A percentile compares a stretch with the other conserved stretches of the same genome.
Conservation (phyloP, 1,284 basidiomycete genomes). For the Trametes pubescens region DNA sequence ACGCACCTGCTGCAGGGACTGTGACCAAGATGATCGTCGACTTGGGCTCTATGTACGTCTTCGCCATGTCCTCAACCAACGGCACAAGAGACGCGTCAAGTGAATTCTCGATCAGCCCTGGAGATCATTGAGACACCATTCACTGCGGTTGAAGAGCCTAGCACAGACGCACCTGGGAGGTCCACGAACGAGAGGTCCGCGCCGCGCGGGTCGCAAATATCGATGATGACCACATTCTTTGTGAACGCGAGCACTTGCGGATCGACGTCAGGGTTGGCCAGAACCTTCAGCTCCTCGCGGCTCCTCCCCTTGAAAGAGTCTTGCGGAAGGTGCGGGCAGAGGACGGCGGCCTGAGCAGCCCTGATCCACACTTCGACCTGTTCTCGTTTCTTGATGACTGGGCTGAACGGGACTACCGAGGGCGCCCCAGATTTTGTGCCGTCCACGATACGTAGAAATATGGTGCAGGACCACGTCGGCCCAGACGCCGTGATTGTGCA, state of each 20-base stretch:
- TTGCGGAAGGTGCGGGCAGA: slow-evolving; percentile 33
- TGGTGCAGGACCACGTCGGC: slow-evolving; percentile 42
- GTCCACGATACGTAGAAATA: slow-evolving; percentile 38
- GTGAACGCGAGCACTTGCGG: slow-evolving; percentile 36
- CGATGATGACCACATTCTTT: slow-evolving; percentile 39
- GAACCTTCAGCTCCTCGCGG: slow-evolving; percentile 30
- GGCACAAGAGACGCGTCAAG: slow-evolving; percentile 46
- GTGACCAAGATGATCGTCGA: slow-evolving; percentile 65
- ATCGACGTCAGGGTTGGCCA: slow-evolving; percentile 16
- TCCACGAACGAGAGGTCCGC: slow-evolving; percentile 63
- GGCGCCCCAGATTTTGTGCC: not conserved
- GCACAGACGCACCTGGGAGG: slow-evolving; percentile 51
- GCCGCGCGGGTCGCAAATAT: slow-evolving; percentile 46
- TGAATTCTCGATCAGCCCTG: slow-evolving; percentile 63
- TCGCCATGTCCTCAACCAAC: slow-evolving; percentile 53
- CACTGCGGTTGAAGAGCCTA: not conserved
- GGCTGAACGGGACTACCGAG: slow-evolving; percentile 33
- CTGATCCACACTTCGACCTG: slow-evolving; percentile 43
- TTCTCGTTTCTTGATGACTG: slow-evolving; percentile 25
- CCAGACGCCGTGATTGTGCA: slow-evolving; percentile 31
- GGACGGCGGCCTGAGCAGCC: slow-evolving; percentile 43
- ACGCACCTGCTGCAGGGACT: slow-evolving; percentile 62
- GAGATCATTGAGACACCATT: no score
- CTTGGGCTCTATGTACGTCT: slow-evolving; percentile 47
- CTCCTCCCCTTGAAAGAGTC: slow-evolving; percentile 29